These are phyloP conservation scores for Termitomyces sp. DNA, from an alignment of 768 basidiomycete species.

Conservation along the genomic window DNA sequence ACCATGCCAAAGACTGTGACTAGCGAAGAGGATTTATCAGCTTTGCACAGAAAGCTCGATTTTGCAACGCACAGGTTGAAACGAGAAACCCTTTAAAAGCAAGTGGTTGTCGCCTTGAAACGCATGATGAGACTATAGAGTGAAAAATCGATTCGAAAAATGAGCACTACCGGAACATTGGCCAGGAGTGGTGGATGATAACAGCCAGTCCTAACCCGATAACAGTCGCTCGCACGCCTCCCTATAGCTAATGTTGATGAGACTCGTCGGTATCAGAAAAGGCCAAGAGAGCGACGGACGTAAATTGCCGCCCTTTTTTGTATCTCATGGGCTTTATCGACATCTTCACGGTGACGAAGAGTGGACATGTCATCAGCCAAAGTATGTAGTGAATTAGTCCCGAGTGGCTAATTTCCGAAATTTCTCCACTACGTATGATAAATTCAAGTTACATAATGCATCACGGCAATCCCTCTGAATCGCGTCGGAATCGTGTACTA, in stretches of 20 bases:
- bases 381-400: background rate
- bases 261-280: constrained; percentile 9
- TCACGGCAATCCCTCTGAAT: too few relatives aligned
- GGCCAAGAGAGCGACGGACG: constrained; percentile 34
- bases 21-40: constrained; percentile 14
- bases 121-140: background rate
- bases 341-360: constrained; percentile 49
- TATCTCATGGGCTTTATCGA: constrained; percentile 56
- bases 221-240: constrained; percentile 49
- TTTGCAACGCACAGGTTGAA: constrained; percentile 54
- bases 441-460: too few relatives aligned
- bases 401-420: too few relatives aligned
- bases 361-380: constrained; percentile 25
- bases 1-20: constrained; percentile 70
- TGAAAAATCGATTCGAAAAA: background rate
- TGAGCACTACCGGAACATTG: constrained; percentile 57
- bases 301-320: constrained; percentile 59
- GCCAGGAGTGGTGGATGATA: constrained; percentile 71
- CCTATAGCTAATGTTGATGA: constrained; percentile 39
- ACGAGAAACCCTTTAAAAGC: constrained; percentile 81
- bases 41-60: background rate
- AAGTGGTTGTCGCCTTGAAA: constrained; percentile 68
- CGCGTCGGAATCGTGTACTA: too few relatives aligned
- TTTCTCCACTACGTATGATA: background rate
- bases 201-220: constrained; percentile 61